Percentiles rank a stretch among this genome's conserved stretches.
These are phyloP conservation scores for Vachellia pachyceras DNA, from an alignment of 306 rosid genomes.

Conservation along the genomic window DNA sequence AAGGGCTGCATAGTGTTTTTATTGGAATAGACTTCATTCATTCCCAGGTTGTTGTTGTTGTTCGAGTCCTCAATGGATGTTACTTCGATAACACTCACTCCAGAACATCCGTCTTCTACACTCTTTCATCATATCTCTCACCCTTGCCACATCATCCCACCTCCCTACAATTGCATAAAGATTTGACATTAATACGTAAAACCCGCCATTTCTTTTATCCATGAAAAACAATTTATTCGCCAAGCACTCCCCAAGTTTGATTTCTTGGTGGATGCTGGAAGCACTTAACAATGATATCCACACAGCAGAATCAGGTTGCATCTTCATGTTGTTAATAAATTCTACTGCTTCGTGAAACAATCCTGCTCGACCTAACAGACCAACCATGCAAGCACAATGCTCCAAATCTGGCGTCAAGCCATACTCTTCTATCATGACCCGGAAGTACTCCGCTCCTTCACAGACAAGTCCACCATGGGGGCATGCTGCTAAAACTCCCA, in stretches of 20 bases:
- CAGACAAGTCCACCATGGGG: conserved; percentile 66
- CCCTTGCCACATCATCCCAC: conserved; percentile 81
- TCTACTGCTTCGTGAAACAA: conserved; percentile 67
- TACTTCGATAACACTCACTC: conserved; percentile 61
- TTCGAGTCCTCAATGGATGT: conserved; percentile 23
- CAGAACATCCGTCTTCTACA: conserved; percentile 70
- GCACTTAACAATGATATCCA: conserved; percentile 78
- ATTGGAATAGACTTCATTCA: conserved; percentile 30
- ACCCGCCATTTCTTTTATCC: conserved; percentile 62
- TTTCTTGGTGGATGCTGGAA: conserved; percentile 70
- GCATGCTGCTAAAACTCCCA: conserved; percentile 80
- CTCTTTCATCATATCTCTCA: conserved; percentile 81
- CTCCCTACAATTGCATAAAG: conserved; percentile 71
- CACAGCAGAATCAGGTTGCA: conserved; percentile 72
- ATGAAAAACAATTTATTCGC: conserved; percentile 65
- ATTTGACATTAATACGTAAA: conserved; percentile 77
- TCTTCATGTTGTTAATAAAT: conserved; percentile 58
- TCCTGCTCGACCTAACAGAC: conserved; percentile 71
- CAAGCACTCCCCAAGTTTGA: conserved; percentile 70
- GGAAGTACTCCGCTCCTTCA: conserved; percentile 57
- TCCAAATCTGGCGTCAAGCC: conserved; percentile 65
- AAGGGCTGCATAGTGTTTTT: conserved; percentile 39
- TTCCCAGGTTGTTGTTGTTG: conserved; percentile 32
- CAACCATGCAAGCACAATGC: conserved; percentile 72
- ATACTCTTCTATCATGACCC: conserved; percentile 58